A percentile compares a stretch with the other conserved stretches of the same genome.
Evolutionary conservation across 495 filamentous ascomycete genomes (phyloP).

Genomic region (Sporormia fimetaria): DNA sequence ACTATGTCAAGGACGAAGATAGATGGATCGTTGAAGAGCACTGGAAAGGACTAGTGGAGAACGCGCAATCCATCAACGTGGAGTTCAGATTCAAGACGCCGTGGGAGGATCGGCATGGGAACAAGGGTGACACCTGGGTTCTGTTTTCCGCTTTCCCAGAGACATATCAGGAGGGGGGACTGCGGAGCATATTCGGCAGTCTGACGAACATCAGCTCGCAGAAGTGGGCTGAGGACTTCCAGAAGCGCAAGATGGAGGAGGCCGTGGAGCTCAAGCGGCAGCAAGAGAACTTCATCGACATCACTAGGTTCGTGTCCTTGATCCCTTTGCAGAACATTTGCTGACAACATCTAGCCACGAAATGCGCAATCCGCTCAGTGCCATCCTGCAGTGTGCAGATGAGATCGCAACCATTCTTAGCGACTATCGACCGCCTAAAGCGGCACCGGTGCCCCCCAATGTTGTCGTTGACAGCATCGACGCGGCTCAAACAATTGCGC

Average conservation of each 20-base stretch:
- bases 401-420: conserved; percentile 51
- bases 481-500: conserved; percentile 61
- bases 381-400: conserved; percentile 71
- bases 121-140: conserved; percentile 54
- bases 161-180: conserved; percentile 40
- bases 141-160: conserved; percentile 61
- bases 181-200: conserved; percentile 59
- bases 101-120: conserved; percentile 47
- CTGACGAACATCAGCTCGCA: conserved; percentile 37
- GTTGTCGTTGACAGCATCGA: conserved; percentile 54
- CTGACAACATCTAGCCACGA: too few species aligned
- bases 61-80: conserved; percentile 45
- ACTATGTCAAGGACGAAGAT: conserved; percentile 52
- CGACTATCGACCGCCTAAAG: conserved; percentile 31
- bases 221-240: conserved; percentile 48
- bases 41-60: conserved; percentile 48
- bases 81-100: conserved; percentile 59
- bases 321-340: too few species aligned
- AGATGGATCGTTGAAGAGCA: conserved; percentile 39
- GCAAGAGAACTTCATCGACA: conserved; percentile 73
- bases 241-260: conserved; percentile 42
- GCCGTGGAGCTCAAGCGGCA: conserved; percentile 37
- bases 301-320: too few species aligned
- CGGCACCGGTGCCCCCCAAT: conserved; percentile 20
- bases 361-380: conserved; percentile 73